Base-by-base conservation (phyloP, 176 grass and related monocot species). In the Oryza australiensis region DNA sequence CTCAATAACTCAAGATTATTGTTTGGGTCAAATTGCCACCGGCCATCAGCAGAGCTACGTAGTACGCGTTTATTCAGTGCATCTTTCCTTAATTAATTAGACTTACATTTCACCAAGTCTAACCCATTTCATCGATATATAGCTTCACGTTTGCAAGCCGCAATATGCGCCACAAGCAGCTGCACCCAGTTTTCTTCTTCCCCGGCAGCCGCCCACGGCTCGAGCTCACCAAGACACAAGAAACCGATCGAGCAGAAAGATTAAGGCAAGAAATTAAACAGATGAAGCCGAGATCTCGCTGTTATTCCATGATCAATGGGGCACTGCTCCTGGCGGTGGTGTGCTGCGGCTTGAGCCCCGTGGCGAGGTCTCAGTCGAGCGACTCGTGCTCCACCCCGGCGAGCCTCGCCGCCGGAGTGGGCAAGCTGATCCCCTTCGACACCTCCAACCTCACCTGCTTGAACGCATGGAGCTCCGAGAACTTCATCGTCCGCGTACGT, bases 401-500 rank as follows among this genome's bases (percentile, higher is more conserved):
- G 1, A 46, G 15, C 76, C 88, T 90, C 29, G 40, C 74, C 13
- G 60, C 74, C 13, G 60, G n/a, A 0, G 83, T 94, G 51, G 41
- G 80, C 84, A 12, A 57, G 3, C 70, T 91, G 20, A 84, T 94
- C 75, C 92, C 92, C 16, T 91, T 91, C 84, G 85, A 81, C 75
- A 89, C 89, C 70, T 75, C 72, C 42, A 83, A 84, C 63, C 83
- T 94, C 83, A 88, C 66, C 82, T 94, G 92, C 89, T 28, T 80
- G 78, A 32, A 84, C 45, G 88, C 86, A 2, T 94, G 92, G 92
- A 81, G 30, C 53, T 66, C 80, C 20, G 16, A 91, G 70, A 84
- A 64, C 68, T 91, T 94, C 86, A 78, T 94, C 83, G 18, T 94
- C 48, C 82, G 92, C 55, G 92, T 91, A 88, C 23, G 46, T 68